A percentile compares a stretch with the other conserved stretches of the same genome.
phyloP scores from a whole-genome alignment of 192 early-diverging fungal genomes.

The Backusella morwellensis region DNA sequence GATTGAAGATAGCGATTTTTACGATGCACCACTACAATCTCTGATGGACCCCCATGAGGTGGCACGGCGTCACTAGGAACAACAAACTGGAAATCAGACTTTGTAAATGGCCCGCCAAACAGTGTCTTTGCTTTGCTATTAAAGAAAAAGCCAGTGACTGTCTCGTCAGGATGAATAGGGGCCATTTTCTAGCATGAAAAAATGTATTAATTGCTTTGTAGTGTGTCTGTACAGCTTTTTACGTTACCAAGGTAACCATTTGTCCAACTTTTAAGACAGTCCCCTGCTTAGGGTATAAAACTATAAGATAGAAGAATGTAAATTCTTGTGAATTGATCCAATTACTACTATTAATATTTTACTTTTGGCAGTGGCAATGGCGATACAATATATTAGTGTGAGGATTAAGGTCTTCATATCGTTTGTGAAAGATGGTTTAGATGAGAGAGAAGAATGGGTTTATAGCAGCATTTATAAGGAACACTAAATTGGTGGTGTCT shows the following conservation, averaged over 20 bases:
- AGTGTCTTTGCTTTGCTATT: neutral
- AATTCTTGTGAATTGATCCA: neutral
- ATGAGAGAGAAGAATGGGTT: neutral
- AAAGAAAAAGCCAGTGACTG: constrained; percentile 2
- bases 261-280: neutral
- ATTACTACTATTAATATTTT: neutral
- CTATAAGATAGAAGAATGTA: neutral
- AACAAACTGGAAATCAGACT: neutral
- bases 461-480: neutral
- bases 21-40: neutral
- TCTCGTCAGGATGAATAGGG: neutral
- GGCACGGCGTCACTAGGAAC: neutral
- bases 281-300: neutral
- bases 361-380: neutral
- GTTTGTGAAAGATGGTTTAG: neutral
- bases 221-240: neutral
- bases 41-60: neutral
- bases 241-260: neutral
- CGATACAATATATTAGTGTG: neutral
- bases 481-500: neutral
- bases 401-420: neutral
- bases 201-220: neutral
- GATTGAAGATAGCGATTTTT: constrained; percentile 1
- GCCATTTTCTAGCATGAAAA: neutral
- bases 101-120: neutral